Evolutionary conservation across 2,329 filamentous ascomycete species (phyloP), one percentile per base, ranked within the genome.

Genomic region (Harringtonia aguacate): DNA sequence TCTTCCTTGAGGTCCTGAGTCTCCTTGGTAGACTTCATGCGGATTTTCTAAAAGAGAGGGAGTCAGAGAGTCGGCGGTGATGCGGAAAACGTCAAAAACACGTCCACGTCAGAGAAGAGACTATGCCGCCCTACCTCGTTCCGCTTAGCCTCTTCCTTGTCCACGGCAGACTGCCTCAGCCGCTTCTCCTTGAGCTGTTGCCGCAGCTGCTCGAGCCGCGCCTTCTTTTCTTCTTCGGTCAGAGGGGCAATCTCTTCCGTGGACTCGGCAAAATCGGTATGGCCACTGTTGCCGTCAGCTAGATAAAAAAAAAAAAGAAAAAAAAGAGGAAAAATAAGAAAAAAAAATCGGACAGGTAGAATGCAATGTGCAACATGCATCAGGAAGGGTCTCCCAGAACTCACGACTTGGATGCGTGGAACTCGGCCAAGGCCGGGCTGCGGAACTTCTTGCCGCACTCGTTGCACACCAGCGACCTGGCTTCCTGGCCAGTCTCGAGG

Each of bases 381-480:
- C 24, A n/a, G n/a, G n/a, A n/a, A n/a, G n/a, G n/a, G n/a, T n/a
- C 24, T 27, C 6, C 24, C 24, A 28, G 31, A 62, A 75, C 49
- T 60, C 24, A 82, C 67, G 86, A 90, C 67, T 94, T 95, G 56
- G 79, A 79, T 28, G 88, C 92, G 60, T 98, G 92, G 60, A 87
- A 95, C 56, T 90, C 83, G 10, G 89, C 92, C 52, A 90, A 78
- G 22, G 80, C 79, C 51, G 83, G 77, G 56, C 79, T 86, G 53
- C 86, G 76, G 65, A 98, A 94, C 59, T 80, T 84, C 73, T 95
- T 95, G 58, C 84, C 84, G 59, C 92, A 98, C 45, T 95, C 90
- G 52, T 95, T 92, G 73, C 92, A 98, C 41, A 94, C 75, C 44
- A 97, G 77, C 39, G 87, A 94, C 56, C 79, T 77, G 45, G 88